Percentiles rank a stretch among this genome's conserved stretches.
Conservation (phyloP, 164 flowering plant genomes). For the Stephania japonica region DNA sequence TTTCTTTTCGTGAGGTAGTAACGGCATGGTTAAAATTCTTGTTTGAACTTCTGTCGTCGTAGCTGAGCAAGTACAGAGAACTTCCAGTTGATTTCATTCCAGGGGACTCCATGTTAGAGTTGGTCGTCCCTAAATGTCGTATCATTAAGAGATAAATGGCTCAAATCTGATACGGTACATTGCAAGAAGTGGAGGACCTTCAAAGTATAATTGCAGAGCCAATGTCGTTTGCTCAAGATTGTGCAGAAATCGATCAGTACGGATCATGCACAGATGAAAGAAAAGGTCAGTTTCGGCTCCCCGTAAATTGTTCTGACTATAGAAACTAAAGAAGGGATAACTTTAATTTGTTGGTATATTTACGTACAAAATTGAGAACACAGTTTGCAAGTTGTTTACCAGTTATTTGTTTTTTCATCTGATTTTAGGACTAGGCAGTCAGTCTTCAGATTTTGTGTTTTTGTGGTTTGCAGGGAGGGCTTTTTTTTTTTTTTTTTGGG, state of each 20-base stretch:
- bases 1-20: background rate
- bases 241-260: background rate
- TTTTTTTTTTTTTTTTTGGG: too few species aligned
- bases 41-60: background rate
- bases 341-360: background rate
- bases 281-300: background rate
- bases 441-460: background rate
- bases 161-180: background rate
- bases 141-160: background rate
- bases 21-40: background rate
- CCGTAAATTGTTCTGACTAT: background rate
- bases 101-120: conserved; percentile 20
- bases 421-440: background rate
- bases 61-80: conserved; percentile 9
- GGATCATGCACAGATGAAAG: conserved; percentile 3
- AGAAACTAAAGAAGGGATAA: background rate
- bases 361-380: background rate
- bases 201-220: background rate
- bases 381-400: background rate
- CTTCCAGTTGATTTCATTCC: conserved; percentile 11
- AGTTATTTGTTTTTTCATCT: background rate
- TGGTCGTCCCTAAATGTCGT: conserved; percentile 4
- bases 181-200: background rate
- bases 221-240: background rate
- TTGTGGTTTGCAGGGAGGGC: background rate